A percentile compares a stretch with the other conserved stretches of the same genome.
phyloP scores from a whole-genome alignment of 257 asterid species.

The Phtheirospermum japonicum region DNA sequence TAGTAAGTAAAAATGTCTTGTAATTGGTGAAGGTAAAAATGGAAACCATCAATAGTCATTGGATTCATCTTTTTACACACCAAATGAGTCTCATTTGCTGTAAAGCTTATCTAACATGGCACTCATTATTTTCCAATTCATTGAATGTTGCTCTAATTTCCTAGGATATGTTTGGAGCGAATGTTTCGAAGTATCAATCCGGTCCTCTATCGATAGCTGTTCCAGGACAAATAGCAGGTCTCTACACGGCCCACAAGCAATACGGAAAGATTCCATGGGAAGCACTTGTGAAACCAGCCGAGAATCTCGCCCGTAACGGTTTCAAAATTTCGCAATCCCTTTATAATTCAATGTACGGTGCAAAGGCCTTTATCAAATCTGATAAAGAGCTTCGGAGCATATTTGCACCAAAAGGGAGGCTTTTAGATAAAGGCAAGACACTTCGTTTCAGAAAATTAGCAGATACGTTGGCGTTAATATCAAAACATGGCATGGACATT shows the following conservation, averaged over 20 bases:
- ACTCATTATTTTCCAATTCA: too few species aligned
- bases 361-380: neutral
- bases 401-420: constrained; percentile 40
- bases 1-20: too few species aligned
- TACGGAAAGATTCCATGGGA: constrained; percentile 43
- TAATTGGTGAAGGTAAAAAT: too few species aligned
- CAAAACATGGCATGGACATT: constrained; percentile 39
- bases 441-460: constrained; percentile 31
- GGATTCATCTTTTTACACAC: too few species aligned
- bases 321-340: constrained; percentile 37
- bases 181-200: neutral
- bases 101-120: too few species aligned
- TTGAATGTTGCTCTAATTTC: too few species aligned
- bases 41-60: too few species aligned
- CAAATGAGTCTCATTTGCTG: too few species aligned
- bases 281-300: constrained; percentile 16
- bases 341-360: neutral
- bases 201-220: constrained; percentile 46
- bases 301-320: constrained; percentile 37
- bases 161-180: neutral
- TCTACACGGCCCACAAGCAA: constrained; percentile 39
- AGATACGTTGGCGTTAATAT: constrained; percentile 30
- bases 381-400: constrained; percentile 23
- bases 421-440: constrained; percentile 32
- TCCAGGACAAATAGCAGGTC: constrained; percentile 59